phyloP scores from a whole-genome alignment of 257 asterid species.

The Cruciata laevipes region DNA sequence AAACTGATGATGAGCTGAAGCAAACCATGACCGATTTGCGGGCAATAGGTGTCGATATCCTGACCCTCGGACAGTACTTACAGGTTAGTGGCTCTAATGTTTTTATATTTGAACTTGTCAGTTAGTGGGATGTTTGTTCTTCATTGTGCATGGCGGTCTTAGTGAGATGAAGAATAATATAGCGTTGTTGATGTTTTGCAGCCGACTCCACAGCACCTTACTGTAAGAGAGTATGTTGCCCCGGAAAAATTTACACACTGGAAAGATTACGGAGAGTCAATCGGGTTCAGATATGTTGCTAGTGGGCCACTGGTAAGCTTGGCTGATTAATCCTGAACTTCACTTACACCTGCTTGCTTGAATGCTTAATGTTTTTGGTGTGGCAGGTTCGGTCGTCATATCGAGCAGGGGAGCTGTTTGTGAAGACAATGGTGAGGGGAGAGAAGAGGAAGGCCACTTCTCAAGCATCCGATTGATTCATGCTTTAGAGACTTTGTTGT shows the following conservation, averaged over 20 bases:
- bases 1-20: constrained; percentile 84
- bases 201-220: constrained; percentile 97
- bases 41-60: constrained; percentile 82
- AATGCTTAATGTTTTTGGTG: constrained; percentile 4
- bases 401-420: constrained; percentile 97
- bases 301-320: constrained; percentile 90
- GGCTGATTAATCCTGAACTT: not conserved
- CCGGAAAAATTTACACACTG: constrained; percentile 88
- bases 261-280: constrained; percentile 96
- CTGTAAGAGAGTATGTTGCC: constrained; percentile 78
- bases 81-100: constrained; percentile 47
- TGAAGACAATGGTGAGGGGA: constrained; percentile 81
- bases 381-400: constrained; percentile 91
- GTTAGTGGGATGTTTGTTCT: too few species aligned
- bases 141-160: too few species aligned
- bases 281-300: constrained; percentile 94
- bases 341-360: not conserved
- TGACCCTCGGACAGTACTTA: constrained; percentile 89
- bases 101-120: not conserved
- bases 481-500: not conserved
- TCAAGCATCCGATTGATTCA: not conserved
- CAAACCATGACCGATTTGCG: constrained; percentile 87
- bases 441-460: constrained; percentile 35
- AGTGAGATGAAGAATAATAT: constrained; percentile 11
- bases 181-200: constrained; percentile 29